These are phyloP conservation scores for Hypoxylon fuscum DNA, from an alignment of 495 filamentous ascomycete species.

Conservation along the genomic window DNA sequence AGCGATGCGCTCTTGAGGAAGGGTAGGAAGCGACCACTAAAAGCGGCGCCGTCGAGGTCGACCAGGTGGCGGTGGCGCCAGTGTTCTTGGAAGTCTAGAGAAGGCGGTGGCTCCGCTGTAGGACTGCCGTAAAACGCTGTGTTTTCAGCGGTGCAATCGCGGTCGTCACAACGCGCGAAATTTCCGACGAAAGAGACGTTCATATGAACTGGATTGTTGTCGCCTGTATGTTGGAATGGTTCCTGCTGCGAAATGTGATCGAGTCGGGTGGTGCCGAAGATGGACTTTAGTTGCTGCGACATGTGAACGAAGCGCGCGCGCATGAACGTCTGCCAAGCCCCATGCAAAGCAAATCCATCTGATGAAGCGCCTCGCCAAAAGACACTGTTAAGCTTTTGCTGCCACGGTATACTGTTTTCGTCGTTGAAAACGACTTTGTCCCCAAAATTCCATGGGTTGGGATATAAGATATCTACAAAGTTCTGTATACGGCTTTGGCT, in stretches of 20 bases:
- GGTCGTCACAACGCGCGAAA: slow-evolving; percentile 58
- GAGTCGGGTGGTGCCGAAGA: no score
- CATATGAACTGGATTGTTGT: slow-evolving; percentile 17
- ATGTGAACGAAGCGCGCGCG: slow-evolving; percentile 71
- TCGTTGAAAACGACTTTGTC: slow-evolving; percentile 66
- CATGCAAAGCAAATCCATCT: slow-evolving; percentile 48
- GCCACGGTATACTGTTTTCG: slow-evolving; percentile 57
- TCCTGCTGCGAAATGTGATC: no score
- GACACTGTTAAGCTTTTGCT: slow-evolving; percentile 60
- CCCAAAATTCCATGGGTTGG: slow-evolving; percentile 67
- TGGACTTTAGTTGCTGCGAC: no score
- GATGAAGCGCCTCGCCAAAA: slow-evolving; percentile 70
- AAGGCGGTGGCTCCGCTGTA: slow-evolving; percentile 53
- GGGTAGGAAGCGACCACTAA: slow-evolving; percentile 70
- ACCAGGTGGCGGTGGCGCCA: slow-evolving; percentile 67
- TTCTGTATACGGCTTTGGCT: slow-evolving; percentile 72
- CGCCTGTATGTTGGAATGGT: no score
- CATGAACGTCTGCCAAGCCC: slow-evolving; percentile 52
- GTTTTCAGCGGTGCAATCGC: slow-evolving; percentile 56
- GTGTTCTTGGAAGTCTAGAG: slow-evolving; percentile 47
- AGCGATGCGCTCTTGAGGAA: slow-evolving; percentile 70
- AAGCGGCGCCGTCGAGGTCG: slow-evolving; percentile 72
- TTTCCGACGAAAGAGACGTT: slow-evolving; percentile 52
- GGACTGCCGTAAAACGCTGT: slow-evolving; percentile 61
- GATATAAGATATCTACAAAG: slow-evolving; percentile 79